Percentiles rank a stretch among this genome's conserved stretches.
These are phyloP conservation scores for Polyrhizophydium stewartii DNA, from an alignment of 371 early-diverging fungal genomes.

Conservation along the genomic window DNA sequence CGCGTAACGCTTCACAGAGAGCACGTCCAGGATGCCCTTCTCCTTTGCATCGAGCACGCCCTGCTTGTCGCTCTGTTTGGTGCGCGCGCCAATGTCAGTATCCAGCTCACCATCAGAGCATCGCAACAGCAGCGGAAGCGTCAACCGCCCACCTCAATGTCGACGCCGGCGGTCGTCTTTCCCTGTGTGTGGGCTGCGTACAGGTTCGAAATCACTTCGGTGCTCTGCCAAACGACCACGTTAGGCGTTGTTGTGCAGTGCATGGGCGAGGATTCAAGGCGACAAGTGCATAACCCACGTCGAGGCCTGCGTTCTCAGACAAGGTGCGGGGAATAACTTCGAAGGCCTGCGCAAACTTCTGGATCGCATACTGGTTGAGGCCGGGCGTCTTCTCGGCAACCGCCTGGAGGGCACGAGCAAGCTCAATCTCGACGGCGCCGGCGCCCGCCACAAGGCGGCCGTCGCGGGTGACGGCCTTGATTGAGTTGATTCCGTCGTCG, in stretches of 20 bases:
- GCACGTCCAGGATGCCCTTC: constrained; percentile 73
- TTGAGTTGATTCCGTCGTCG: constrained; percentile 96
- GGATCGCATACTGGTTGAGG: constrained; percentile 93
- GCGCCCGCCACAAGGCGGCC: constrained; percentile 89
- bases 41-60: constrained; percentile 75
- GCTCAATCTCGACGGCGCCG: constrained; percentile 94
- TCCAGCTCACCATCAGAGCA: background rate
- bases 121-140: background rate
- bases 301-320: constrained; percentile 95
- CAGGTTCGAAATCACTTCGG: constrained; percentile 87
- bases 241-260: too few species aligned
- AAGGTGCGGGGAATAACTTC: constrained; percentile 95
- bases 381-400: constrained; percentile 79
- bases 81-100: constrained; percentile 1
- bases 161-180: constrained; percentile 64
- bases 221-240: constrained; percentile 40
- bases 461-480: constrained; percentile 92
- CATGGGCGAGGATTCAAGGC: too few species aligned
- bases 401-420: constrained; percentile 51
- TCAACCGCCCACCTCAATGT: constrained; percentile 59
- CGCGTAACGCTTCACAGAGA: constrained; percentile 81
- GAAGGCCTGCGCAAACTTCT: constrained; percentile 93
- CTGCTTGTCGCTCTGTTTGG: constrained; percentile 57
- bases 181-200: constrained; percentile 89
- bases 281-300: constrained; percentile 36